These are phyloP conservation scores for Komagataella ulmi DNA, from an alignment of 805 yeast species.

Conservation along the genomic window DNA sequence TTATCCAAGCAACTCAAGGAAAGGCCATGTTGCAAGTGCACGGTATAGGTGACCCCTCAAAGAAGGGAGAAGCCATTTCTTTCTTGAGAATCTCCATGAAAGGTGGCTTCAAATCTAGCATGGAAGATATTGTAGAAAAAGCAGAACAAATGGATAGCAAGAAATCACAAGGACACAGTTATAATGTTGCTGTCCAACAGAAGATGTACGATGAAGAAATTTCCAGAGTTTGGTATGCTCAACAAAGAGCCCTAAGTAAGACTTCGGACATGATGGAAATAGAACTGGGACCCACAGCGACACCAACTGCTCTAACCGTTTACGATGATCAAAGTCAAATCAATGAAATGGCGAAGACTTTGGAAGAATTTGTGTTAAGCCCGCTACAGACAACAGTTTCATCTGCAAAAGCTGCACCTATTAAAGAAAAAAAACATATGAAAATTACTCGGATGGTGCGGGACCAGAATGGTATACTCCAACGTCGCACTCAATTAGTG, in stretches of 20 bases:
- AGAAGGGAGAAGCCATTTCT: slow-evolving; percentile 80
- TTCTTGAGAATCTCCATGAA: slow-evolving; percentile 88
- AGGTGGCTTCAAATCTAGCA: slow-evolving; percentile 53
- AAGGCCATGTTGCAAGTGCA: slow-evolving; percentile 92
- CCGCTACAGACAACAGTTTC: background rate
- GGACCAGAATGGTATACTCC: slow-evolving; percentile 78
- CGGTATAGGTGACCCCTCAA: slow-evolving; percentile 93
- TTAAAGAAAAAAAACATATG: slow-evolving; percentile 19
- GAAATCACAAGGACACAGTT: slow-evolving; percentile 43
- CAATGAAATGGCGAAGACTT: background rate
- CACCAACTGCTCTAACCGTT: background rate
- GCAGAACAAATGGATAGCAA: slow-evolving; percentile 4
- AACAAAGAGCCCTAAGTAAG: slow-evolving; percentile 43
- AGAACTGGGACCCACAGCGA: background rate
- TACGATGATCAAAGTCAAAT: background rate
- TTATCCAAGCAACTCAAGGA: slow-evolving; percentile 88
- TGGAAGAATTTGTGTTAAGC: background rate
- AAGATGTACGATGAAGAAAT: slow-evolving; percentile 87
- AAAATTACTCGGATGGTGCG: slow-evolving; percentile 67
- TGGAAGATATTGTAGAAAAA: background rate
- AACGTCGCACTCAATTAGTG: slow-evolving; percentile 64
- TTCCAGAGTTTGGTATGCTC: slow-evolving; percentile 79
- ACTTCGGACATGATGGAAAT: slow-evolving; percentile 4
- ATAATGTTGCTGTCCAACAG: slow-evolving; percentile 77
- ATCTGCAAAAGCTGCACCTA: background rate